These are phyloP conservation scores for Trichoderma sp. DNA, from an alignment of 2,329 filamentous ascomycete species.

Conservation along the genomic window DNA sequence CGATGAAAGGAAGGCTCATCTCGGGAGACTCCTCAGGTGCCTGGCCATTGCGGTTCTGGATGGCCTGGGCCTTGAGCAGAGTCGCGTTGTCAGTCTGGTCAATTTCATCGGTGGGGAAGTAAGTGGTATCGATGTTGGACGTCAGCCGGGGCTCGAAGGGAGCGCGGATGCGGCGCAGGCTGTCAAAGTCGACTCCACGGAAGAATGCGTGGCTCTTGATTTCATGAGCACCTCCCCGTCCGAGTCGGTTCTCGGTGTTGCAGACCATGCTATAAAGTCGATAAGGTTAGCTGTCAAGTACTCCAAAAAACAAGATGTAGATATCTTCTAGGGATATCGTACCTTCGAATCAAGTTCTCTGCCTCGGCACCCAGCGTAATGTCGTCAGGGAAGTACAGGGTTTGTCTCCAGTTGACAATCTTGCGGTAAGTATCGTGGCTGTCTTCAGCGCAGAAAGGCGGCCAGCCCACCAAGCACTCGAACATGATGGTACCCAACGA, in stretches of 20 bases:
- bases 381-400: conserved; percentile 94
- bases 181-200: conserved; percentile 93
- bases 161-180: conserved; percentile 85
- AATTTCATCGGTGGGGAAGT: conserved; percentile 98
- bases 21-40: conserved; percentile 76
- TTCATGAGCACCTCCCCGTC: conserved; percentile 80
- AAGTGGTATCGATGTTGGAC: conserved; percentile 92
- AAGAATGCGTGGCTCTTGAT: conserved; percentile 96
- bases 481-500: conserved; percentile 99
- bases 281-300: not conserved
- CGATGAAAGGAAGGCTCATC: conserved; percentile 80
- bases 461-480: conserved; percentile 97
- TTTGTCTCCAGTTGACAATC: conserved; percentile 97
- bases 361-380: conserved; percentile 84
- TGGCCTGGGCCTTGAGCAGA: conserved; percentile 77
- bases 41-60: conserved; percentile 54
- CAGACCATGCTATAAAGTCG: conserved; percentile 71
- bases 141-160: conserved; percentile 93
- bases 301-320: not conserved
- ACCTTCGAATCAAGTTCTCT: conserved; percentile 90
- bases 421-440: conserved; percentile 97
- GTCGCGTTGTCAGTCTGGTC: conserved; percentile 94
- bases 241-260: conserved; percentile 88
- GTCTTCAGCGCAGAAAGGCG: conserved; percentile 97
- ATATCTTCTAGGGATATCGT: conserved; percentile 36